A percentile compares a stretch with the other conserved stretches of the same genome.
Evolutionary conservation across 2,329 filamentous ascomycete species (phyloP).

Genomic region (Raffaelea arxii): DNA sequence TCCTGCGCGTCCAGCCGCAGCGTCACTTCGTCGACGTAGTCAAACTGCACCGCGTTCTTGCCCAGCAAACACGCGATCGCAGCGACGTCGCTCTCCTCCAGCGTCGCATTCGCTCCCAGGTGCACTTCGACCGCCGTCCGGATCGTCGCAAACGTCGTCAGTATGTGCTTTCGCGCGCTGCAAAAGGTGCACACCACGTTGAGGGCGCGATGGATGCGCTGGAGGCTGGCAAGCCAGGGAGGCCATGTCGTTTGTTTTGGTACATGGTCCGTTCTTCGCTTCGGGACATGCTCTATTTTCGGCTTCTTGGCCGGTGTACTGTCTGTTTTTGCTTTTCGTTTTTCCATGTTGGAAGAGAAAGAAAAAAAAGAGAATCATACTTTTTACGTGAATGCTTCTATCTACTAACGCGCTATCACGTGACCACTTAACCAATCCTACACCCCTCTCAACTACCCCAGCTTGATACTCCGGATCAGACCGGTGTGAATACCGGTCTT

Average conservation of each 20-base stretch:
- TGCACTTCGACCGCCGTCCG: slow-evolving; percentile 76
- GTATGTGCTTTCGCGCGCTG: slow-evolving; percentile 82
- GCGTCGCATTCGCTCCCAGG: slow-evolving; percentile 59
- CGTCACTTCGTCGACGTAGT: slow-evolving; percentile 76
- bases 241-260: slow-evolving; percentile 48
- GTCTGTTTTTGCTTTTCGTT: too few species aligned
- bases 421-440: too few species aligned
- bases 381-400: too few species aligned
- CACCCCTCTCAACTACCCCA: slow-evolving; percentile 37
- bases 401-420: too few species aligned
- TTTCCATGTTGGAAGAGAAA: too few species aligned
- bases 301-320: too few species aligned
- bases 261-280: too few species aligned
- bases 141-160: slow-evolving; percentile 86
- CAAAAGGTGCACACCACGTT: slow-evolving; percentile 95
- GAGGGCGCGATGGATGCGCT: slow-evolving; percentile 70
- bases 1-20: slow-evolving; percentile 72
- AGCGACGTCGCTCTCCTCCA: slow-evolving; percentile 71
- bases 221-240: slow-evolving; percentile 58
- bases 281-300: too few species aligned
- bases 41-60: slow-evolving; percentile 54
- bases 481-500: slow-evolving; percentile 91
- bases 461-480: slow-evolving; percentile 85
- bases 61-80: slow-evolving; percentile 52
- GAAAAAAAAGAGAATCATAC: too few species aligned